Conservation (phyloP, 257 asterid genomes). For the Penstemon eatonii region DNA sequence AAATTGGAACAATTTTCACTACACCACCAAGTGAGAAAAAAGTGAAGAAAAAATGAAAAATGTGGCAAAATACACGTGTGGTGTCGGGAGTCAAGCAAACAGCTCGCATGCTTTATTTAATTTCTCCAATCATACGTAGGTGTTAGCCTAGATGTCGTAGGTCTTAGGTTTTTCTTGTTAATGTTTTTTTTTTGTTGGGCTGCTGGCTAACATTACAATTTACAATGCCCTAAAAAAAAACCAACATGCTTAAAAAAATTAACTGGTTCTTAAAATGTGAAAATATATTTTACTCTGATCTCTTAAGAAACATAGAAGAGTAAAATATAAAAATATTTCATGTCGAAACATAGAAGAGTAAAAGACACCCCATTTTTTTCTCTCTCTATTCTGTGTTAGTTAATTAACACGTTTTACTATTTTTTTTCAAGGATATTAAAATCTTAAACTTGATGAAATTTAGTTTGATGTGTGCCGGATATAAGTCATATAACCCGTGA, state of each 20-base stretch:
- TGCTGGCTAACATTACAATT: constrained; percentile 24
- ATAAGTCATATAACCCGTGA: too few species aligned
- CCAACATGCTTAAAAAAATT: neutral
- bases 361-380: too few species aligned
- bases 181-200: constrained; percentile 22
- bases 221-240: neutral
- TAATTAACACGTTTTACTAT: too few species aligned
- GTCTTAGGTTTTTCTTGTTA: constrained; percentile 14
- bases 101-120: constrained; percentile 7
- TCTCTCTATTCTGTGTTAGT: too few species aligned
- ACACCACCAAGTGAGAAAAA: neutral
- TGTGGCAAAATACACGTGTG: constrained; percentile 40
- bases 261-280: neutral
- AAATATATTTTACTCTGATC: too few species aligned
- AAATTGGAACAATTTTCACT: neutral
- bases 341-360: too few species aligned
- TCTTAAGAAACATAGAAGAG: too few species aligned
- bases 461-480: too few species aligned
- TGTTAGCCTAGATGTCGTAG: constrained; percentile 18
- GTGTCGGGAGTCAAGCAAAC: constrained; percentile 41
- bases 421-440: too few species aligned
- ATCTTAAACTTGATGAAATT: too few species aligned
- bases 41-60: neutral
- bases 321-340: too few species aligned
- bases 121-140: neutral